A percentile compares a stretch with the other conserved stretches of the same genome.
phyloP scores from a whole-genome alignment of 495 filamentous ascomycete genomes.

The Penicillium goetzii region DNA sequence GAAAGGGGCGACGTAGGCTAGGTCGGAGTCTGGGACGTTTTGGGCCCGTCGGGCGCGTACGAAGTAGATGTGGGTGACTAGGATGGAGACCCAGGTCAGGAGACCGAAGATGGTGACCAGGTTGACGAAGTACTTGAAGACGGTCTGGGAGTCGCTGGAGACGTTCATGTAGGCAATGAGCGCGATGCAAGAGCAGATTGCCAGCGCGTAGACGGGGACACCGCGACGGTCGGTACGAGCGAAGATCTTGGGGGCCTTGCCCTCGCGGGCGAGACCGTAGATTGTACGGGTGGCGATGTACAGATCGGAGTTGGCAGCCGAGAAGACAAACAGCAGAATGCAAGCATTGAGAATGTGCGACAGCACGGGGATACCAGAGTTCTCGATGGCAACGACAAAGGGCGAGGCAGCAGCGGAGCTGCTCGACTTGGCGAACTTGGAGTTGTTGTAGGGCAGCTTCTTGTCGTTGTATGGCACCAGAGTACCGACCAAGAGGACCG shows the following conservation, averaged over 20 bases:
- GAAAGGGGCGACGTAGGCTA: constrained; percentile 76
- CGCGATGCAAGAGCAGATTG: constrained; percentile 61
- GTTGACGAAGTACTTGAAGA: constrained; percentile 87
- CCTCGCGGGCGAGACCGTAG: constrained; percentile 75
- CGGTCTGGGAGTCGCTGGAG: constrained; percentile 62
- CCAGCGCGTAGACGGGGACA: constrained; percentile 73
- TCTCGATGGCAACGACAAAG: constrained; percentile 63
- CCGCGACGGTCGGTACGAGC: constrained; percentile 71
- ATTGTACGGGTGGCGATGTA: constrained; percentile 86
- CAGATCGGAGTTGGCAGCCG: constrained; percentile 69
- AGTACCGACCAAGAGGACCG: constrained; percentile 56
- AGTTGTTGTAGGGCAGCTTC: constrained; percentile 45
- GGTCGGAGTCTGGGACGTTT: constrained; percentile 60
- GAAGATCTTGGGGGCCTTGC: constrained; percentile 75
- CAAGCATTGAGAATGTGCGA: constrained; percentile 64
- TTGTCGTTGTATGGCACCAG: constrained; percentile 59
- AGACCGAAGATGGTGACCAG: constrained; percentile 80
- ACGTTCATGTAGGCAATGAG: constrained; percentile 82
- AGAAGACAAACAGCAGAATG: constrained; percentile 80
- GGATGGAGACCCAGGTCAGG: constrained; percentile 82
- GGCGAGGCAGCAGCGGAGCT: constrained; percentile 59
- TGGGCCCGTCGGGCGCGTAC: constrained; percentile 74
- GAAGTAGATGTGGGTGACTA: constrained; percentile 82
- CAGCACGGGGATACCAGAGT: constrained; percentile 56
- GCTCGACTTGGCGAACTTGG: constrained; percentile 48